These are phyloP conservation scores for Aeschynomene evenia DNA, from an alignment of 306 rosid genomes.

Conservation along the genomic window DNA sequence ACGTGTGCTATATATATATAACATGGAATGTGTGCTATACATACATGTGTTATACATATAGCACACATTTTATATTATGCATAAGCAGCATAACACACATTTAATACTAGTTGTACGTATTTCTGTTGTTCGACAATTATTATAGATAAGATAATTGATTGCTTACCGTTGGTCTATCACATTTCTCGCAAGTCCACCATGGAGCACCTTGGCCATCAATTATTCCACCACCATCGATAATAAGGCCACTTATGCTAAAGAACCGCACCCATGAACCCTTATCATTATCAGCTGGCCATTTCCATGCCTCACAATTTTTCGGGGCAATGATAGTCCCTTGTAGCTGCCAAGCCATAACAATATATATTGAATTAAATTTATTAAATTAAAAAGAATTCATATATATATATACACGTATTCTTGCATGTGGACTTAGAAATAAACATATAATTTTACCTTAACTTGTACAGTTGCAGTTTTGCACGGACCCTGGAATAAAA, in stretches of 20 bases:
- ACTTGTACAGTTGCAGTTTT: conserved; percentile 28
- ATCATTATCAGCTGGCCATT: not conserved
- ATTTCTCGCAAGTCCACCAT: conserved; percentile 43
- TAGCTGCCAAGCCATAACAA: conserved; percentile 24
- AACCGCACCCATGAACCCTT: conserved; percentile 33
- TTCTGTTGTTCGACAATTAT: no score
- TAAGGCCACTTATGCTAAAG: conserved; percentile 11
- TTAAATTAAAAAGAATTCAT: no score
- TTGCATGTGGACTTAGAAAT: not conserved
- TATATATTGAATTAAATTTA: not conserved
- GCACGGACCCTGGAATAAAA: conserved; percentile 55
- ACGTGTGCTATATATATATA: no score
- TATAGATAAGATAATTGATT: no score
- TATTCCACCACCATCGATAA: conserved; percentile 40
- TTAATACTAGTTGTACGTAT: no score
- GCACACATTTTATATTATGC: no score
- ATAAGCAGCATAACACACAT: no score
- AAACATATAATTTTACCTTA: conserved; percentile 27
- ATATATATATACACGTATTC: not conserved
- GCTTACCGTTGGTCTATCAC: conserved; percentile 33
- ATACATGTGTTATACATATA: no score
- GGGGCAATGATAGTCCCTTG: conserved; percentile 44
- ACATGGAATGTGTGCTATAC: no score
- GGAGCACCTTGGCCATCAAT: conserved; percentile 52
- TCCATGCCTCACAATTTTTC: conserved; percentile 17